phyloP scores from a whole-genome alignment of 2,329 filamentous ascomycete genomes.

The Dactylellina leptospora region DNA sequence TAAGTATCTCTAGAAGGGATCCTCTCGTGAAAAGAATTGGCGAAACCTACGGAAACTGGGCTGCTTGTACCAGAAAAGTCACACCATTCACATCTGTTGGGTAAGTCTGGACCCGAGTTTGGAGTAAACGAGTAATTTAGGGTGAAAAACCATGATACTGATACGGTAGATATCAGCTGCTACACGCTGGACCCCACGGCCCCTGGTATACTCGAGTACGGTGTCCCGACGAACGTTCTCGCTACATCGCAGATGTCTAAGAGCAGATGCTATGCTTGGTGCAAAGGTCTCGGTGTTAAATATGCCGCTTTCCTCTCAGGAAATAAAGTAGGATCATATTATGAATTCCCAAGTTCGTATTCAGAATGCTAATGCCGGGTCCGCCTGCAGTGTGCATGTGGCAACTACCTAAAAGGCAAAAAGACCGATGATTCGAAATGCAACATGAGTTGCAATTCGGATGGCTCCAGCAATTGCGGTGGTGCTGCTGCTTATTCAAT shows the following conservation, averaged over 20 bases:
- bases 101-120: background rate
- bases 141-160: background rate
- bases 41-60: background rate
- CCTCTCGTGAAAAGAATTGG: background rate
- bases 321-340: background rate
- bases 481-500: background rate
- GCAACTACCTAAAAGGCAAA: background rate
- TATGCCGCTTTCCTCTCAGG: background rate
- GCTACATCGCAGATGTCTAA: background rate
- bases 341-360: background rate
- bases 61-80: background rate
- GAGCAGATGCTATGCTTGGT: background rate
- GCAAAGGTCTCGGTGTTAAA: background rate
- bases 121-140: background rate
- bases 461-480: background rate
- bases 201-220: background rate
- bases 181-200: background rate
- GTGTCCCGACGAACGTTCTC: background rate
- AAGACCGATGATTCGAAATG: background rate
- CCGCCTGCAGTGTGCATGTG: background rate
- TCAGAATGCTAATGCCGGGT: background rate
- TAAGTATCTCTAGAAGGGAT: background rate
- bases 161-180: background rate
- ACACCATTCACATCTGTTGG: background rate
- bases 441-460: background rate